phyloP scores from a whole-genome alignment of 1,284 basidiomycete genomes.

The Cutaneotrichosporon sp. region DNA sequence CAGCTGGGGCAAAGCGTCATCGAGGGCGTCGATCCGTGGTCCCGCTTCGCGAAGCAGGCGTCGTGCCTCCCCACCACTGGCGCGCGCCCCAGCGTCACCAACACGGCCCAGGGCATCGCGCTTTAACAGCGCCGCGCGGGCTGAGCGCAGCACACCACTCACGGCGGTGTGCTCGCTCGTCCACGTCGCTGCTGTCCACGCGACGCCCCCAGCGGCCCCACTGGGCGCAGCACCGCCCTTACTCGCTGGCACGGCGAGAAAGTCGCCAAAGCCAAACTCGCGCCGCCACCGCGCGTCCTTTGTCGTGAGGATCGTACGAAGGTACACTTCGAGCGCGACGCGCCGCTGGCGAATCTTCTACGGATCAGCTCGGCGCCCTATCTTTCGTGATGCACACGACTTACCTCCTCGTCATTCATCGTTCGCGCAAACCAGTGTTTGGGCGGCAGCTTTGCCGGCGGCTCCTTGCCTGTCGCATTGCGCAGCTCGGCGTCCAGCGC shows the following conservation, averaged over 20 bases:
- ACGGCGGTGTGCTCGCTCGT: conserved; percentile 74
- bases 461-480: conserved; percentile 62
- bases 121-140: conserved; percentile 76
- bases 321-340: conserved; percentile 71
- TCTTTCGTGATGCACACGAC: too few species aligned
- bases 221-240: conserved; percentile 9
- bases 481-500: conserved; percentile 76
- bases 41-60: conserved; percentile 70
- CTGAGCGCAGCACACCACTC: conserved; percentile 65
- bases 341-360: conserved; percentile 67
- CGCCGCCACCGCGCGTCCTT: conserved; percentile 79
- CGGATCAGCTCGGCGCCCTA: conserved; percentile 11
- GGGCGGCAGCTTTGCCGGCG: conserved; percentile 70
- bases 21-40: conserved; percentile 63
- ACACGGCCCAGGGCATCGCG: conserved; percentile 73
- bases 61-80: conserved; percentile 75
- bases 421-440: conserved; percentile 59
- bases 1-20: conserved; percentile 60
- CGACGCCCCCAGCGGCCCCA: background rate
- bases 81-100: conserved; percentile 70
- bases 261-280: conserved; percentile 71
- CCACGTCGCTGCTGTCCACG: conserved; percentile 69
- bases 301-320: conserved; percentile 73
- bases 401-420: conserved; percentile 44
- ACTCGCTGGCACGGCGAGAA: conserved; percentile 66